phyloP scores from a whole-genome alignment of 345 rosid species.

The Pseudoturritis turrita region DNA sequence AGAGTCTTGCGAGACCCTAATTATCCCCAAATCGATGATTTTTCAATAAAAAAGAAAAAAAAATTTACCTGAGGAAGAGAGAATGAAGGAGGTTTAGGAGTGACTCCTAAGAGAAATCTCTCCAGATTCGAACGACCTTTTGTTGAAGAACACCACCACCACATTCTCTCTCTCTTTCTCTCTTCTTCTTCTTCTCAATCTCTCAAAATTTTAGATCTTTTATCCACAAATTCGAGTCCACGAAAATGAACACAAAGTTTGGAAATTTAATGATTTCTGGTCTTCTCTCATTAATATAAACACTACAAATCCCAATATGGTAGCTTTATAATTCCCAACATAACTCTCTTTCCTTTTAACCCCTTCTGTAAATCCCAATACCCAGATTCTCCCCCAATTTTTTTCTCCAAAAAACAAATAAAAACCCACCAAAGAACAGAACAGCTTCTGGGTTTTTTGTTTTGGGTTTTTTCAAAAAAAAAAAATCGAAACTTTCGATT shows the following conservation, averaged over 20 bases:
- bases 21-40: neutral
- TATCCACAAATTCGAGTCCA: neutral
- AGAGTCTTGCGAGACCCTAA: neutral
- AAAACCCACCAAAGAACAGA: neutral
- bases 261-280: slow-evolving; percentile 18
- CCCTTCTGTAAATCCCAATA: slow-evolving; percentile 8
- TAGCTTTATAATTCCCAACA: slow-evolving; percentile 19
- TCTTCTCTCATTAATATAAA: slow-evolving; percentile 12
- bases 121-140: slow-evolving; percentile 36
- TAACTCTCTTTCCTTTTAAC: slow-evolving; percentile 15
- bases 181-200: neutral
- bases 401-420: neutral
- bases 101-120: slow-evolving; percentile 30
- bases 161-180: slow-evolving; percentile 5
- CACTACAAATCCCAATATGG: slow-evolving; percentile 25
- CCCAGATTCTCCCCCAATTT: slow-evolving; percentile 15
- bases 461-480: neutral
- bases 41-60: neutral
- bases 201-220: slow-evolving; percentile 2
- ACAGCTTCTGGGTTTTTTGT: neutral
- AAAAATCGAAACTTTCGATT: slow-evolving; percentile 8
- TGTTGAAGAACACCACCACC: slow-evolving; percentile 34
- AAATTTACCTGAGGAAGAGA: slow-evolving; percentile 22
- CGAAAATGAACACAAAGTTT: neutral
- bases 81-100: slow-evolving; percentile 32